Evolutionary conservation across 2,329 filamentous ascomycete genomes (phyloP).

Genomic region (Aspergillus ruber): DNA sequence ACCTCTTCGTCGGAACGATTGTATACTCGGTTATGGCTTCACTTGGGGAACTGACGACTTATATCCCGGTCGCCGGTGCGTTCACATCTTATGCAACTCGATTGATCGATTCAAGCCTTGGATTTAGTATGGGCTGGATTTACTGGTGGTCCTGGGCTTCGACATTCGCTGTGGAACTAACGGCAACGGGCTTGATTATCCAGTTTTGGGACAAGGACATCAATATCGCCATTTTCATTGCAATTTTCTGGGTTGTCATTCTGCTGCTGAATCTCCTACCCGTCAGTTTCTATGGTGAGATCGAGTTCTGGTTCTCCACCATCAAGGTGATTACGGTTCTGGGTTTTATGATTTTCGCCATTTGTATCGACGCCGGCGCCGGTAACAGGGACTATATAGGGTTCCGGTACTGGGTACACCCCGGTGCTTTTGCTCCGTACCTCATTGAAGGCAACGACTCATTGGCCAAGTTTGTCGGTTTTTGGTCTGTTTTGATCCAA

Average conservation of each 20-base stretch:
- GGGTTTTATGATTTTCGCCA: conserved; percentile 70
- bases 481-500: conserved; percentile 46
- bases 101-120: conserved; percentile 65
- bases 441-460: conserved; percentile 51
- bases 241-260: conserved; percentile 66
- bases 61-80: conserved; percentile 67
- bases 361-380: conserved; percentile 67
- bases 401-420: conserved; percentile 63
- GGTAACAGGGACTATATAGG: conserved; percentile 64
- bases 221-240: conserved; percentile 65
- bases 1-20: conserved; percentile 62
- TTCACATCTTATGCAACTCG: conserved; percentile 71
- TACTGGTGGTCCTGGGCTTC: conserved; percentile 76
- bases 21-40: conserved; percentile 69
- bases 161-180: conserved; percentile 67
- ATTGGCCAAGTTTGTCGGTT: conserved; percentile 59
- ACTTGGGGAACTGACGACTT: conserved; percentile 65
- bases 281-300: conserved; percentile 65
- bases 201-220: conserved; percentile 63
- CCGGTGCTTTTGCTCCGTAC: conserved; percentile 62
- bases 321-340: conserved; percentile 71
- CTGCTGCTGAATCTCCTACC: conserved; percentile 64
- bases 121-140: conserved; percentile 75
- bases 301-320: conserved; percentile 71
- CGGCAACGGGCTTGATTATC: conserved; percentile 66